Evolutionary conservation across 345 rosid species (phyloP).

Genomic region (Acer yangbiense): DNA sequence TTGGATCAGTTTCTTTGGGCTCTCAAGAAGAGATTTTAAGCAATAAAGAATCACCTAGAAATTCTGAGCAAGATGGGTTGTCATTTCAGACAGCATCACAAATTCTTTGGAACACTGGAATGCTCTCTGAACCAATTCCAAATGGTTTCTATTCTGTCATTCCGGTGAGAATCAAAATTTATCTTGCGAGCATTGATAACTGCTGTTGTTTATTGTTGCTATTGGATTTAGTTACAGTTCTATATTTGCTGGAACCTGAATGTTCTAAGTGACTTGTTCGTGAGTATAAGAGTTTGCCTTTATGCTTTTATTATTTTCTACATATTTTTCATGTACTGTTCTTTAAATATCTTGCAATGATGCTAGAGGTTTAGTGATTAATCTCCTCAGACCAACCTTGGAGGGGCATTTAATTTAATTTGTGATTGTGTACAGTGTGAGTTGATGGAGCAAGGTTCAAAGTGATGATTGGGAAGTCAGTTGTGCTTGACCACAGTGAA

Average conservation of each 20-base stretch:
- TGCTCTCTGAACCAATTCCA: constrained; percentile 78
- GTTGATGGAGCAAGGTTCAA: background rate
- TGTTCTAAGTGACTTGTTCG: background rate
- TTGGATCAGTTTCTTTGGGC: constrained; percentile 70
- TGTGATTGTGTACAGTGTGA: background rate
- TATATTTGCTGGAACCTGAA: background rate
- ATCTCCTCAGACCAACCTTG: background rate
- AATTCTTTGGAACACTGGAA: constrained; percentile 88
- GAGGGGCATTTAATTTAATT: background rate
- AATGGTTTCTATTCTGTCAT: constrained; percentile 88
- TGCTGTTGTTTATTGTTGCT: background rate
- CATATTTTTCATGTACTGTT: background rate
- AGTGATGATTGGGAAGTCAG: constrained; percentile 1
- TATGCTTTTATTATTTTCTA: background rate
- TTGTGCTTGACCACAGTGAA: background rate
- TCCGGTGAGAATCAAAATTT: constrained; percentile 50
- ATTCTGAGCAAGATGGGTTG: constrained; percentile 60
- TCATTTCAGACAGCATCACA: constrained; percentile 77
- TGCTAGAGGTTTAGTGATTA: background rate
- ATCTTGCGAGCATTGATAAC: background rate
- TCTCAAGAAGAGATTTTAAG: constrained; percentile 69
- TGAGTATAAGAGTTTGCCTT: background rate
- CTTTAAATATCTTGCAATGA: background rate
- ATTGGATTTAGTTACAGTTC: background rate
- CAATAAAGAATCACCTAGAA: constrained; percentile 58